Conservation (phyloP, 176 grass and related monocot genomes). For the Hsuehochloa calcarea region DNA sequence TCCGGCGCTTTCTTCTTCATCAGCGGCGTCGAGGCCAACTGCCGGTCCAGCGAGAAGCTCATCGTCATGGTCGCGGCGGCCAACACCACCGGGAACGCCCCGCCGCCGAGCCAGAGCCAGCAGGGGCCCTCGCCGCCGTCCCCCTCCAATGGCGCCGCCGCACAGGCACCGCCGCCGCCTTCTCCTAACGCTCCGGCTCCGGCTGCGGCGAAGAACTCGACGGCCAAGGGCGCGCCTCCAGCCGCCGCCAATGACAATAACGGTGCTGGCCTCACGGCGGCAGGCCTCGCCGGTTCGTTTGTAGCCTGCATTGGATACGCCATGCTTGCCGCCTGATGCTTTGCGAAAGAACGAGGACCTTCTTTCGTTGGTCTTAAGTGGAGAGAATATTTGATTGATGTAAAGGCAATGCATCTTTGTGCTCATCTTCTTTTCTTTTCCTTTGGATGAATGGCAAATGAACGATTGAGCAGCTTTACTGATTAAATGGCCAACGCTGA, state of each 20-base stretch:
- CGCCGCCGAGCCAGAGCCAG: not conserved
- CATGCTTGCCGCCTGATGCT: conserved; percentile 38
- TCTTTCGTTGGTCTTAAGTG: not conserved
- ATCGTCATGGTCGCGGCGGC: conserved; percentile 40
- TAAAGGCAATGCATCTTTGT: not conserved
- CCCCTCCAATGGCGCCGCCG: not conserved
- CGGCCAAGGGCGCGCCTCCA: conserved; percentile 20
- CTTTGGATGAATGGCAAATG: not conserved
- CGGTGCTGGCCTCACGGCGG: conserved; percentile 30
- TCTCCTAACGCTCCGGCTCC: not conserved
- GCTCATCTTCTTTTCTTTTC: not conserved
- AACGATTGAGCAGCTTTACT: not conserved
- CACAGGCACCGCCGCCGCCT: not conserved
- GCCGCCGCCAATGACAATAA: conserved; percentile 5
- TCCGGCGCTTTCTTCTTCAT: conserved; percentile 63
- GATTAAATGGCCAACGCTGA: not conserved
- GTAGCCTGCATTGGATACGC: conserved; percentile 41
- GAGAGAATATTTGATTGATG: not conserved
- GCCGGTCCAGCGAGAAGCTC: conserved; percentile 50
- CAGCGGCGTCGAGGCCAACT: conserved; percentile 57
- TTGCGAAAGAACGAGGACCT: not conserved
- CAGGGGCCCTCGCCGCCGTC: conserved; percentile 10
- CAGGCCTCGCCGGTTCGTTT: conserved; percentile 32
- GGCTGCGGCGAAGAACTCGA: not conserved
- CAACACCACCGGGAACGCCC: not conserved